Evolutionary conservation across 2,329 filamentous ascomycete species (phyloP).

Genomic region (Apiospora kogelbergensis): DNA sequence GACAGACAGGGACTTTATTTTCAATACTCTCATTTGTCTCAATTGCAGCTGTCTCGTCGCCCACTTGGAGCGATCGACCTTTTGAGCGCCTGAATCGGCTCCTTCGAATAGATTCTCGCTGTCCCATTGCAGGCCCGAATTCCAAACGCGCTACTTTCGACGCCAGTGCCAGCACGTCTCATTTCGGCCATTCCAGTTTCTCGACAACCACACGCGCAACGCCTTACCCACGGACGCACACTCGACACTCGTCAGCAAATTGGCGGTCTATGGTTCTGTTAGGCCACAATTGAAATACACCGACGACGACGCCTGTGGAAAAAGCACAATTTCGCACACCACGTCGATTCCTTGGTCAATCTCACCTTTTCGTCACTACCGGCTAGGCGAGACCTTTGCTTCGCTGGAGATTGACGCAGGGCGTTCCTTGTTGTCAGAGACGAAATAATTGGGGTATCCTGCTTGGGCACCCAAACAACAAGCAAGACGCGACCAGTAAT

Average conservation of each 20-base stretch:
- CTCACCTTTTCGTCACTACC: not conserved
- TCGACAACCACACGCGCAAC: conserved; percentile 2
- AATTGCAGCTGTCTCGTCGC: not conserved
- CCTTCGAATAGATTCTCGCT: not conserved
- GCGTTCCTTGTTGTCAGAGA: not conserved
- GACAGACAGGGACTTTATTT: not conserved
- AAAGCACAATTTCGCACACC: not conserved
- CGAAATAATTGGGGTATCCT: not conserved
- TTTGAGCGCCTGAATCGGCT: not conserved
- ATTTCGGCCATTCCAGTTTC: conserved; percentile 1
- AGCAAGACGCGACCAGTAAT: conserved; percentile 8
- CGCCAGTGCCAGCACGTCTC: conserved; percentile 3
- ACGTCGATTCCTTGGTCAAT: not conserved
- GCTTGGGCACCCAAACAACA: conserved; percentile 6
- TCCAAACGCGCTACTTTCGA: conserved; percentile 7
- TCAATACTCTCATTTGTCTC: not conserved
- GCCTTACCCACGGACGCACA: not conserved
- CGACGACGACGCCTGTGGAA: not conserved
- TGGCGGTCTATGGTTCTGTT: not conserved
- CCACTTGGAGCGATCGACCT: too few relatives aligned
- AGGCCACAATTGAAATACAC: conserved; percentile 7
- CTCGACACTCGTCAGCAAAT: not conserved
- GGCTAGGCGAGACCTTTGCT: not conserved
- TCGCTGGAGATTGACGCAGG: not conserved
- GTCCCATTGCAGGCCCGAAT: not conserved